Evolutionary conservation across 306 rosid genomes (phyloP), one percentile per base, ranked within the genome.

Genomic region (Cicer cuneatum): DNA sequence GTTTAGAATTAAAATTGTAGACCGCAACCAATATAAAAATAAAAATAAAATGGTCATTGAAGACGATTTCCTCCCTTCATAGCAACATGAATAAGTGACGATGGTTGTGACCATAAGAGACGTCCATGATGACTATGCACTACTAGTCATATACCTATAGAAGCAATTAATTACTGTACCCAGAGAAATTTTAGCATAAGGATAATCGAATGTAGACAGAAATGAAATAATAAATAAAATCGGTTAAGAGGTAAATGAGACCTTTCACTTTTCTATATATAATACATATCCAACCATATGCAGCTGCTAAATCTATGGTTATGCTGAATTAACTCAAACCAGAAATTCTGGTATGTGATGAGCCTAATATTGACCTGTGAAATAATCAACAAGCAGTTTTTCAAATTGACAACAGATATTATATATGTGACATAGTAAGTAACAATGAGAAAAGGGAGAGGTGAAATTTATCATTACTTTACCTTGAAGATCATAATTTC

Each of bases 401-500:
- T 29, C 51, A 70, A 75, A 10, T 24, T 9, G 16, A 49, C 8
- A 8, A 49, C 10, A 11, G 15, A 12, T 10, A 11, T 6, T 24
- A 7, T 10, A 19, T 19, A 38, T n/a, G 8, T n/a, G 12, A 59
- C 11, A 6, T 11, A 42, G 65, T 8, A 35, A 47, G 15, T 12
- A 65, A 15, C 56, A 19, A 33, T 21, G 39, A 18, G 35, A 8
- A 43, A 21, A 41, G 48, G 38, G 74, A 48, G 80, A 45, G 51
- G 63, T 39, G 56, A 56, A 45, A 69, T 51, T 67, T 71, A 15
- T 46, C 24, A 53, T 47, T 58, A 37, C 8, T 46, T 76, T 83
- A 82, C 83, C 89, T 78, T 63, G 68, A 57, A 5, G 56, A 48
- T 79, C 75, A 79, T 19, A 61, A 78, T 85, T 89, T 91, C 78